Evolutionary conservation across 2,329 filamentous ascomycete species (phyloP).

Genomic region (Gremmenia infestans): DNA sequence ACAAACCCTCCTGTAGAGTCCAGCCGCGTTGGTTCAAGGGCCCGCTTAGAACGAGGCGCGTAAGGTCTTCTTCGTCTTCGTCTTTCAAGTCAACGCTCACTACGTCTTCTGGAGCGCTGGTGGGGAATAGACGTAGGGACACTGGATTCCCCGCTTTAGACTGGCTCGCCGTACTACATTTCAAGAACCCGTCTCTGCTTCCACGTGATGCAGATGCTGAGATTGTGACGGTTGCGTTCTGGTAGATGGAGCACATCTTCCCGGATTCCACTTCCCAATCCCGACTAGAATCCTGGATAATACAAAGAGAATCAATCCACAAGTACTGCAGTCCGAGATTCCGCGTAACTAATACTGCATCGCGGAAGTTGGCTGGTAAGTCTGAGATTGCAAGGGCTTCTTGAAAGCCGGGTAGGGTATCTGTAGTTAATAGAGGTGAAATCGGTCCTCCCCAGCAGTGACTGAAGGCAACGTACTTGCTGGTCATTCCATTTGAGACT

Average conservation of each 20-base stretch:
- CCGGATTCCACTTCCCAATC: constrained; percentile 24
- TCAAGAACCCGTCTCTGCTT: constrained; percentile 6
- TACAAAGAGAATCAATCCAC: constrained; percentile 32
- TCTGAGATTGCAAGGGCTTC: constrained; percentile 9
- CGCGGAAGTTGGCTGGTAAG: constrained; percentile 22
- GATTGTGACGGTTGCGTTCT: constrained; percentile 21
- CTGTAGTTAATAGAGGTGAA: constrained; percentile 7
- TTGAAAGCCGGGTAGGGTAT: not conserved
- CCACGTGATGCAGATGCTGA: constrained; percentile 6
- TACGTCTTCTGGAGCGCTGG: not conserved
- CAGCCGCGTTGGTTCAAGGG: not conserved
- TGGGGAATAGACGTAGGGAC: not conserved
- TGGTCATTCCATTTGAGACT: not conserved
- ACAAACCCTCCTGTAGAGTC: constrained; percentile 18
- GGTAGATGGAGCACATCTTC: constrained; percentile 25
- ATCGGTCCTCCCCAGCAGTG: constrained; percentile 27
- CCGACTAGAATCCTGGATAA: constrained; percentile 27
- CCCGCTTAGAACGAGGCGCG: not conserved
- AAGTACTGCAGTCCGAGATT: constrained; percentile 25
- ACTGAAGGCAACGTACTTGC: constrained; percentile 16
- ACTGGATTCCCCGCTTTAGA: not conserved
- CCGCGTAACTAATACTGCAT: constrained; percentile 26
- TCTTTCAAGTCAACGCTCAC: not conserved
- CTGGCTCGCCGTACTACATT: not conserved
- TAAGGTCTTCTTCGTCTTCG: not conserved